Evolutionary conservation across 495 filamentous ascomycete species (phyloP).

Genomic region (Podospora tetraspora): DNA sequence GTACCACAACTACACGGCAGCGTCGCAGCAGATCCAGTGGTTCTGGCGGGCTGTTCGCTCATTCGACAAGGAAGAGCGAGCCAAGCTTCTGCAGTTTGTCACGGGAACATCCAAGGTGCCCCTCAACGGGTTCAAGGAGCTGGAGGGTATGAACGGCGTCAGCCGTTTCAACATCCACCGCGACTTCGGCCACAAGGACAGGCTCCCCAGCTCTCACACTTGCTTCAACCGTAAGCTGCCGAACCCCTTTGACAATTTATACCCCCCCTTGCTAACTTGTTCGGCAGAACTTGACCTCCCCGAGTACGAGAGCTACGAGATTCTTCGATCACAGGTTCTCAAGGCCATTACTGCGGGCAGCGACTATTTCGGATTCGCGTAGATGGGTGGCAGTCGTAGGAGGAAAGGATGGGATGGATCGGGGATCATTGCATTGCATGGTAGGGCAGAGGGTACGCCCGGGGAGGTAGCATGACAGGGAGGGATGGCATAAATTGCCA

Average conservation of each 20-base stretch:
- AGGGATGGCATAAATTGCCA: slow-evolving; percentile 26
- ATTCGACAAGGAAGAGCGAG: slow-evolving; percentile 98
- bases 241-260: too few species aligned
- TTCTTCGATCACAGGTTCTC: slow-evolving; percentile 76
- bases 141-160: slow-evolving; percentile 99
- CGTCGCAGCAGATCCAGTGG: slow-evolving; percentile 97
- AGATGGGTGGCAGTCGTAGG: slow-evolving; percentile 26
- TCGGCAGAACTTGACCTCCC: slow-evolving; percentile 89
- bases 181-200: slow-evolving; percentile 96
- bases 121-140: slow-evolving; percentile 96
- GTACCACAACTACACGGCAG: slow-evolving; percentile 94
- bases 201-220: slow-evolving; percentile 92
- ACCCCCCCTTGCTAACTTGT: slow-evolving; percentile 25
- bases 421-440: slow-evolving; percentile 12
- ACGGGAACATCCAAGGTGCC: slow-evolving; percentile 98
- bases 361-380: slow-evolving; percentile 98
- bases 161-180: slow-evolving; percentile 98
- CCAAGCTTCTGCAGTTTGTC: slow-evolving; percentile 96
- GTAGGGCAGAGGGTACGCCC: slow-evolving; percentile 1
- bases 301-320: slow-evolving; percentile 96
- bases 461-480: slow-evolving; percentile 8
- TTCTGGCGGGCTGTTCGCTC: slow-evolving; percentile 98
- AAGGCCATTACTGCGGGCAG: slow-evolving; percentile 93
- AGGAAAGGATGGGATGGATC: neutral
- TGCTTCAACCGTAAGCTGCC: slow-evolving; percentile 99